phyloP scores from a whole-genome alignment of 805 yeast genomes.

The Kregervanrija delftensis region DNA sequence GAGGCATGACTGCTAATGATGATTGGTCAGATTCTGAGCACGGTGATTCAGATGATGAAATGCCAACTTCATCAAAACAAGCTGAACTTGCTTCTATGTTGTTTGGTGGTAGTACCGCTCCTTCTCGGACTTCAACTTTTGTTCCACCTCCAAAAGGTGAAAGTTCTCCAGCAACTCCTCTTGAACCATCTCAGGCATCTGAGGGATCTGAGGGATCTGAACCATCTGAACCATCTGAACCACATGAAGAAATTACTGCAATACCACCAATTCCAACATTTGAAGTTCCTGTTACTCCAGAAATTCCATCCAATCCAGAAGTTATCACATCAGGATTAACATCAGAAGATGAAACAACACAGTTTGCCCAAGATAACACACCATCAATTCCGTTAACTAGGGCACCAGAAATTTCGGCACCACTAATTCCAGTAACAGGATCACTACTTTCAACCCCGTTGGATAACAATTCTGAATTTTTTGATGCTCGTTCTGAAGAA shows the following conservation, averaged over 20 bases:
- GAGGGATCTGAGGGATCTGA: not conserved
- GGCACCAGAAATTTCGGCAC: slow-evolving; percentile 4
- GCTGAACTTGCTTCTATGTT: slow-evolving; percentile 49
- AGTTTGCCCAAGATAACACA: not conserved
- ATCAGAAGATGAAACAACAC: not conserved
- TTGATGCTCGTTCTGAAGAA: slow-evolving; percentile 13
- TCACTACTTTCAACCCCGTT: not conserved
- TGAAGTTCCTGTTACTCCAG: not conserved
- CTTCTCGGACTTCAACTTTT: slow-evolving; percentile 19
- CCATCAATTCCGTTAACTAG: slow-evolving; percentile 1
- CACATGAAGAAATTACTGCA: not conserved
- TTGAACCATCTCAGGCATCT: not conserved
- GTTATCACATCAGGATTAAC: slow-evolving; percentile 1
- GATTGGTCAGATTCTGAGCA: slow-evolving; percentile 38
- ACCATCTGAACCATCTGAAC: too few species aligned
- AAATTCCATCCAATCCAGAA: not conserved
- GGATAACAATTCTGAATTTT: slow-evolving; percentile 7
- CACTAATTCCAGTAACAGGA: slow-evolving; percentile 2
- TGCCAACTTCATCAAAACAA: slow-evolving; percentile 43
- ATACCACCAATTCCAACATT: not conserved
- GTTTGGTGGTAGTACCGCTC: slow-evolving; percentile 37
- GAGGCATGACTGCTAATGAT: slow-evolving; percentile 41
- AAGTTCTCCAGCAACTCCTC: not conserved
- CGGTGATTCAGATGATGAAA: slow-evolving; percentile 38
- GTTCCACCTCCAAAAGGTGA: slow-evolving; percentile 9